phyloP scores from a whole-genome alignment of 2,329 filamentous ascomycete genomes.

The Tolypocladium capitatum region DNA sequence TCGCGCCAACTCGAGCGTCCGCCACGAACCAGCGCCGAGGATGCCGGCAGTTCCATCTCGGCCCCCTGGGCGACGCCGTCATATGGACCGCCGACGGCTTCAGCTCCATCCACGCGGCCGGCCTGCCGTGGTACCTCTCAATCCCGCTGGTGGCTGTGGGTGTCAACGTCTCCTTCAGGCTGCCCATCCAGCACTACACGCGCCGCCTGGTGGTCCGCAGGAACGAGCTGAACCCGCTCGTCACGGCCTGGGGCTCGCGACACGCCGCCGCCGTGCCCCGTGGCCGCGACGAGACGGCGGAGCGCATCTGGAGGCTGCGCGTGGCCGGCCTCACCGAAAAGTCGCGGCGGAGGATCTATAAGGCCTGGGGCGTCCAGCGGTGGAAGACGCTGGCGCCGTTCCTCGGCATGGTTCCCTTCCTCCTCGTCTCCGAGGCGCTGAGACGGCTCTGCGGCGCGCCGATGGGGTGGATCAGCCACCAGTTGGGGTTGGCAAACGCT shows the following conservation, averaged over 20 bases:
- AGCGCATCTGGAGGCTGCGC: slow-evolving; percentile 11
- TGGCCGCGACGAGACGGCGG: slow-evolving; percentile 3
- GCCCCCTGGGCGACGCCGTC: slow-evolving; percentile 19
- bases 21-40: background rate
- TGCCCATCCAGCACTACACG: slow-evolving; percentile 33
- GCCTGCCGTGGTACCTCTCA: slow-evolving; percentile 39
- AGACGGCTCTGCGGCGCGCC: slow-evolving; percentile 29
- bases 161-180: slow-evolving; percentile 29
- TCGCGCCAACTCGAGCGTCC: background rate
- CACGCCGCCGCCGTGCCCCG: slow-evolving; percentile 7
- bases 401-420: slow-evolving; percentile 32
- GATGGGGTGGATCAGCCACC: slow-evolving; percentile 15
- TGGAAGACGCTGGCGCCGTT: slow-evolving; percentile 32
- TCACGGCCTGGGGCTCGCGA: slow-evolving; percentile 18
- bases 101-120: slow-evolving; percentile 27
- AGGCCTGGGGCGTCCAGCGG: slow-evolving; percentile 27
- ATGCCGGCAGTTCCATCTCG: slow-evolving; percentile 19
- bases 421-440: slow-evolving; percentile 36
- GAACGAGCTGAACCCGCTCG: slow-evolving; percentile 15
- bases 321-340: slow-evolving; percentile 12
- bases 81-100: slow-evolving; percentile 29
- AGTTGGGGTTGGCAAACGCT: slow-evolving; percentile 14
- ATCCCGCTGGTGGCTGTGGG: slow-evolving; percentile 38
- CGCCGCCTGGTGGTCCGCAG: slow-evolving; percentile 17
- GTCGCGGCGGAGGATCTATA: slow-evolving; percentile 20